phyloP scores from a whole-genome alignment of 2,329 filamentous ascomycete species.

The Aspergillus sp. region DNA sequence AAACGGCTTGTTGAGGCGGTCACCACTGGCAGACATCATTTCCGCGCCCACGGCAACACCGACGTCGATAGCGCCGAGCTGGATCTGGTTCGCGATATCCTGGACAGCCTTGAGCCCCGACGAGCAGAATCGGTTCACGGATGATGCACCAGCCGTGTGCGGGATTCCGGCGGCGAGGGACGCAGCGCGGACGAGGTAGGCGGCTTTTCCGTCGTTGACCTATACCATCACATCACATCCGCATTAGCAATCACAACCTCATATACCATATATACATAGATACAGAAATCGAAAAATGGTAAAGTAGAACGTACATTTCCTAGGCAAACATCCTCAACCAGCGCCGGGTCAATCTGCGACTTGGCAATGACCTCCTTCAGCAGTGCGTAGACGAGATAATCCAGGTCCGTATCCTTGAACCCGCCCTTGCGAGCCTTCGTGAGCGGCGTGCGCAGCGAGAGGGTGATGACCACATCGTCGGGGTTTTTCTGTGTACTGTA shows the following conservation, averaged over 20 bases:
- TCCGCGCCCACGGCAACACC: slow-evolving; percentile 89
- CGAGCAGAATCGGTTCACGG: slow-evolving; percentile 95
- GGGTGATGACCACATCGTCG: slow-evolving; percentile 94
- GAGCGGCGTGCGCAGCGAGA: slow-evolving; percentile 84
- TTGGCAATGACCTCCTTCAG: slow-evolving; percentile 73
- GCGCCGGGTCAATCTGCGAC: slow-evolving; percentile 72
- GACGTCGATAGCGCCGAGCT: slow-evolving; percentile 75
- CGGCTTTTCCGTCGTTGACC: slow-evolving; percentile 81
- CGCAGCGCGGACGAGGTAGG: slow-evolving; percentile 88
- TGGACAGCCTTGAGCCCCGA: slow-evolving; percentile 94
- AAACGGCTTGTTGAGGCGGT: slow-evolving; percentile 70
- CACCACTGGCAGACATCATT: slow-evolving; percentile 75
- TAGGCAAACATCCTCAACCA: slow-evolving; percentile 86
- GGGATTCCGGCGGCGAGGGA: slow-evolving; percentile 90
- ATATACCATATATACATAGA: not conserved
- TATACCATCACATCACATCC: slow-evolving; percentile 9
- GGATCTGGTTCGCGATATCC: slow-evolving; percentile 88
- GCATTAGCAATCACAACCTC: not conserved
- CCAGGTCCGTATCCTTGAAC: slow-evolving; percentile 89
- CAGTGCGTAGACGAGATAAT: slow-evolving; percentile 80
- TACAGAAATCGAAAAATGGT: not conserved
- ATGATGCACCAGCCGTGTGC: slow-evolving; percentile 78
- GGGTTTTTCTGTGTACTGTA: slow-evolving; percentile 83
- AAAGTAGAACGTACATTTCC: slow-evolving; percentile 68
- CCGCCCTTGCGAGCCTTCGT: slow-evolving; percentile 87